A percentile compares a stretch with the other conserved stretches of the same genome.
These are phyloP conservation scores for Nigrospora osmanthi DNA, from an alignment of 2,329 filamentous ascomycete species.

Conservation along the genomic window DNA sequence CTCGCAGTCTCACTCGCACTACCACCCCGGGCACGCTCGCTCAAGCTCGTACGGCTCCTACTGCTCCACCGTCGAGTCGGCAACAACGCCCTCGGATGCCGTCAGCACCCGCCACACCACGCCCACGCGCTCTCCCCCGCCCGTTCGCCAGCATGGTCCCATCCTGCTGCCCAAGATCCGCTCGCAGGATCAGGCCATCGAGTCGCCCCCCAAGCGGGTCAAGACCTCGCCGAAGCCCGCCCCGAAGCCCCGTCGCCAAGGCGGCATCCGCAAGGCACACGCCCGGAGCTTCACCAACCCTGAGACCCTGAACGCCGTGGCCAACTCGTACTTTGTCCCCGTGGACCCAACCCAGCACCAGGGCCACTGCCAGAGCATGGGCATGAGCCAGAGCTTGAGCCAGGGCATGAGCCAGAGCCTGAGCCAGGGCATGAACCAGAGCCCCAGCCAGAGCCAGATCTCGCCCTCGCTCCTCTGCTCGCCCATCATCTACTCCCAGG, in stretches of 20 bases:
- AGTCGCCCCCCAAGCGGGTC: slow-evolving; percentile 46
- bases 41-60: slow-evolving; percentile 59
- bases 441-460: slow-evolving; percentile 17
- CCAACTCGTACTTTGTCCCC: slow-evolving; percentile 28
- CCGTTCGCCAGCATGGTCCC: slow-evolving; percentile 71
- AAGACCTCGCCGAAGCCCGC: slow-evolving; percentile 42
- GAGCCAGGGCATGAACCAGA: too few relatives aligned
- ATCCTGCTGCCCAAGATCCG: slow-evolving; percentile 80
- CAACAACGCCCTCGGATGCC: slow-evolving; percentile 49
- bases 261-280: slow-evolving; percentile 37
- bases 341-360: slow-evolving; percentile 11
- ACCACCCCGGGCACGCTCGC: slow-evolving; percentile 46
- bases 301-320: slow-evolving; percentile 40
- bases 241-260: slow-evolving; percentile 17
- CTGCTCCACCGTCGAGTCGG: slow-evolving; percentile 58
- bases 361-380: too few relatives aligned
- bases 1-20: slow-evolving; percentile 1
- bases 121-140: slow-evolving; percentile 56
- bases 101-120: slow-evolving; percentile 62
- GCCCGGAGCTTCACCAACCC: slow-evolving; percentile 54
- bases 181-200: slow-evolving; percentile 71
- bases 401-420: too few relatives aligned
- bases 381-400: too few relatives aligned
- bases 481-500: slow-evolving; percentile 49
- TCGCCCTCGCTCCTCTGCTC: slow-evolving; percentile 55